phyloP scores from a whole-genome alignment of 2,329 filamentous ascomycete species.

The Ophidiomyces ophidiicola region DNA sequence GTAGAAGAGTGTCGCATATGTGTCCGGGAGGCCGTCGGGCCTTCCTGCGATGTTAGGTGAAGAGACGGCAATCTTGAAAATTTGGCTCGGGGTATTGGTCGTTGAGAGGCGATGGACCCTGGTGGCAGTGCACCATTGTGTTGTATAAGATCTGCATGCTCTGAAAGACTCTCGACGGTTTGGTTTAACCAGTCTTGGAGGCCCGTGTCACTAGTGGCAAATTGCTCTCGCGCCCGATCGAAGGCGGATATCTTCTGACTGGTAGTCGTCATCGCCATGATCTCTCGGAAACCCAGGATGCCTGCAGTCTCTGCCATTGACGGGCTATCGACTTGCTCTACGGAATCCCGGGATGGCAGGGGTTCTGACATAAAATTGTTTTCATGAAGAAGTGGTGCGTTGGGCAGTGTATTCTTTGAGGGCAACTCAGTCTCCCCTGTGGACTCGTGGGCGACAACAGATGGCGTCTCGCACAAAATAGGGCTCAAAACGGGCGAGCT shows the following conservation, averaged over 20 bases:
- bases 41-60: conserved; percentile 23
- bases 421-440: no score
- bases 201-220: conserved; percentile 61
- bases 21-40: conserved; percentile 24
- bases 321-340: no score
- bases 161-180: conserved; percentile 40
- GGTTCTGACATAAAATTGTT: no score
- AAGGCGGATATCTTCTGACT: conserved; percentile 62
- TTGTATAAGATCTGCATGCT: conserved; percentile 38
- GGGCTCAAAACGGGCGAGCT: no score
- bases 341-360: no score
- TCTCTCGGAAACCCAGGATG: conserved; percentile 59
- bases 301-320: conserved; percentile 24
- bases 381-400: no score
- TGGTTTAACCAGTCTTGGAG: conserved; percentile 49
- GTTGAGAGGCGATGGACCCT: conserved; percentile 18
- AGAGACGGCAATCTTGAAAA: conserved; percentile 32
- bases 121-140: conserved; percentile 25
- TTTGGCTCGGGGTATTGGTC: conserved; percentile 25
- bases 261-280: conserved; percentile 54
- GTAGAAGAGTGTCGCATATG: conserved; percentile 29
- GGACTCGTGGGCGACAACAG: no score
- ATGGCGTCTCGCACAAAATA: no score
- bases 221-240: conserved; percentile 57
- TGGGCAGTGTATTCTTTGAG: no score